Conservation (phyloP, 371 early-diverging fungal species). For the Batrachochytrium dendrobatidis region DNA sequence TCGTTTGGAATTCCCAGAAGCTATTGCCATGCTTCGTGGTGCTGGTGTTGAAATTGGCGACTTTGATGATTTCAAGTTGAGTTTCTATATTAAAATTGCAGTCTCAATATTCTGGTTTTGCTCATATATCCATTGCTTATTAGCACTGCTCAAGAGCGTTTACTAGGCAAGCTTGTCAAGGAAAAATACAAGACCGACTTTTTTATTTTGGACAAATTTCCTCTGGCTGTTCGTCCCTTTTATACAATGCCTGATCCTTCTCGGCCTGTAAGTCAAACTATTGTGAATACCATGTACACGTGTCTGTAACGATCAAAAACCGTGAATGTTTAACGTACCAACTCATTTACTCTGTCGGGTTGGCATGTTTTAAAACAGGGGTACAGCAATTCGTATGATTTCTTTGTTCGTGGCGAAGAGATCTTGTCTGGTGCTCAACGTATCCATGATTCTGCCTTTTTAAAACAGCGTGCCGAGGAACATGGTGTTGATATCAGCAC, state of each 20-base stretch:
- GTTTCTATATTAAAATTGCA: neutral
- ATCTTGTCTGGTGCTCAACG: constrained; percentile 99
- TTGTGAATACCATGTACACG: neutral
- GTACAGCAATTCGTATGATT: constrained; percentile 99
- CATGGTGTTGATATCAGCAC: constrained; percentile 79
- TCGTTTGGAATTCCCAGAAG: constrained; percentile 84
- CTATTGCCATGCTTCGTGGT: constrained; percentile 85
- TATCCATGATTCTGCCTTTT: constrained; percentile 85
- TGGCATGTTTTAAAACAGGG: too few relatives aligned
- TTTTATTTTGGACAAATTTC: constrained; percentile 99
- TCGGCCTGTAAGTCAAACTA: constrained; percentile 49
- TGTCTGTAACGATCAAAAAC: neutral
- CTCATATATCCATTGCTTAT: neutral
- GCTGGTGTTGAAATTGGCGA: constrained; percentile 89
- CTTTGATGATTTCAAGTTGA: constrained; percentile 76
- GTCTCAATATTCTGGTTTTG: neutral
- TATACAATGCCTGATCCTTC: constrained; percentile 98
- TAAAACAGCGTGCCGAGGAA: constrained; percentile 74
- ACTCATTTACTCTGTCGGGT: constrained; percentile 1
- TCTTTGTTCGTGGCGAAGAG: constrained; percentile 99
- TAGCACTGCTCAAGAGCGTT: constrained; percentile 87
- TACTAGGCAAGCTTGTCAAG: constrained; percentile 89
- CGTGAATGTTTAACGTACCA: neutral
- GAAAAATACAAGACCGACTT: constrained; percentile 97
- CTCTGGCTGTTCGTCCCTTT: constrained; percentile 93